Evolutionary conservation across 306 rosid genomes (phyloP).

Genomic region (Vigna radiata): DNA sequence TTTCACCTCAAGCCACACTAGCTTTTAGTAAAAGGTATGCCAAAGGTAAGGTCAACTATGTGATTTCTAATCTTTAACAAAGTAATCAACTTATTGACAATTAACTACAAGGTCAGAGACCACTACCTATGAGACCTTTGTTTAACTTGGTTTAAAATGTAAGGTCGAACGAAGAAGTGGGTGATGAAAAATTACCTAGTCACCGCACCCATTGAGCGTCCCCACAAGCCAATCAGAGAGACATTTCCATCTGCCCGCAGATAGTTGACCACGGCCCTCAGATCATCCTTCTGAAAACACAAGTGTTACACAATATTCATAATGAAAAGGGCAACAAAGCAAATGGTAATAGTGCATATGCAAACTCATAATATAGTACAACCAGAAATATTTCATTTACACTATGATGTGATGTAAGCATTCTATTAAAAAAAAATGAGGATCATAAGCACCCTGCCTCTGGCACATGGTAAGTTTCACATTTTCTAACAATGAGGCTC

Average conservation of each 20-base stretch:
- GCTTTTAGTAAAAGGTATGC: background rate
- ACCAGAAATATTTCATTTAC: conserved; percentile 9
- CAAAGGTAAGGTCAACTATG: conserved; percentile 7
- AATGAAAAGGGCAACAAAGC: conserved; percentile 19
- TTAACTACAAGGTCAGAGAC: conserved; percentile 8
- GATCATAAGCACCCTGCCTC: background rate
- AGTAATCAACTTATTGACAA: conserved; percentile 1
- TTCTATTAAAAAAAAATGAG: conserved; percentile 17
- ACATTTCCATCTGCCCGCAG: conserved; percentile 89
- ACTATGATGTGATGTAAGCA: conserved; percentile 27
- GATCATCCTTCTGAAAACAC: conserved; percentile 83
- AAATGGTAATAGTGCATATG: conserved; percentile 7
- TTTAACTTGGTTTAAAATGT: conserved; percentile 23
- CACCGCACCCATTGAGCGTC: conserved; percentile 99
- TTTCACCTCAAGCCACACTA: conserved; percentile 13
- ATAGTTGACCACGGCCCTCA: conserved; percentile 80
- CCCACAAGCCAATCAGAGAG: conserved; percentile 98
- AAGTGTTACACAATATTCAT: conserved; percentile 34
- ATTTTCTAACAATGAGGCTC: background rate
- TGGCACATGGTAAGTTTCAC: conserved; percentile 19
- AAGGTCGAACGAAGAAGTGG: conserved; percentile 46
- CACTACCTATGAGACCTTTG: background rate
- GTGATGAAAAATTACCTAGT: conserved; percentile 78
- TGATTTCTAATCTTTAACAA: conserved; percentile 13
- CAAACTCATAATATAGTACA: conserved; percentile 11